phyloP scores from a whole-genome alignment of 495 filamentous ascomycete genomes.

The Daldinia grandis region DNA sequence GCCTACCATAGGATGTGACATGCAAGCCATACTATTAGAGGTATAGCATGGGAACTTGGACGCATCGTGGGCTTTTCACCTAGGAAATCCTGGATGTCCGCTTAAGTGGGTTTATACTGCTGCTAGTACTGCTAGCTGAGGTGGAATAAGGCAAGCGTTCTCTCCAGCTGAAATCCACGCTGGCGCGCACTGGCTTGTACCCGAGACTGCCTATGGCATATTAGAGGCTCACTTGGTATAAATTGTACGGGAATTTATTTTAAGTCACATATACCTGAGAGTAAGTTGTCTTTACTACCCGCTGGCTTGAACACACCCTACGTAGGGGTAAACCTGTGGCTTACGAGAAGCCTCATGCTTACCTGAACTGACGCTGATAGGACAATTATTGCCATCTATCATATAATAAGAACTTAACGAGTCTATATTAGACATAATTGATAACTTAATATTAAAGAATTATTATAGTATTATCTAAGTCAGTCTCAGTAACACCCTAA shows the following conservation, averaged over 20 bases:
- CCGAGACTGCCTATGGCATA: slow-evolving; percentile 2
- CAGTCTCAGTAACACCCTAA: background rate
- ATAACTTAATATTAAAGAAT: too few relatives aligned
- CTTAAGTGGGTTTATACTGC: background rate
- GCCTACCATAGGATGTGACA: slow-evolving; percentile 20
- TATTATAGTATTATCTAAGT: background rate
- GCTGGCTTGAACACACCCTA: background rate
- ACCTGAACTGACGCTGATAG: background rate
- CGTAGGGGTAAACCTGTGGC: background rate
- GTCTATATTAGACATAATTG: too few relatives aligned
- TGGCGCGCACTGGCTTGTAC: background rate
- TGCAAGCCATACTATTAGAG: slow-evolving; percentile 27
- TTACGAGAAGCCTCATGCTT: background rate
- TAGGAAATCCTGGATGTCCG: background rate
- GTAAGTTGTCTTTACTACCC: background rate
- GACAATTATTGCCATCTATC: background rate
- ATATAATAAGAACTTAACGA: background rate
- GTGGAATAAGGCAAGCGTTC: slow-evolving; percentile 21
- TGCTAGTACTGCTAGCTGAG: slow-evolving; percentile 9
- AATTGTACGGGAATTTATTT: background rate
- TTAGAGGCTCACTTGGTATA: background rate
- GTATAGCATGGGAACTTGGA: slow-evolving; percentile 27
- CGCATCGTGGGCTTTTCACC: background rate
- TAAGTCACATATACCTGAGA: background rate
- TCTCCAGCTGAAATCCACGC: background rate